These are phyloP conservation scores for Rhododendron ovatum DNA, from an alignment of 148 eudicot genomes.

Conservation along the genomic window DNA sequence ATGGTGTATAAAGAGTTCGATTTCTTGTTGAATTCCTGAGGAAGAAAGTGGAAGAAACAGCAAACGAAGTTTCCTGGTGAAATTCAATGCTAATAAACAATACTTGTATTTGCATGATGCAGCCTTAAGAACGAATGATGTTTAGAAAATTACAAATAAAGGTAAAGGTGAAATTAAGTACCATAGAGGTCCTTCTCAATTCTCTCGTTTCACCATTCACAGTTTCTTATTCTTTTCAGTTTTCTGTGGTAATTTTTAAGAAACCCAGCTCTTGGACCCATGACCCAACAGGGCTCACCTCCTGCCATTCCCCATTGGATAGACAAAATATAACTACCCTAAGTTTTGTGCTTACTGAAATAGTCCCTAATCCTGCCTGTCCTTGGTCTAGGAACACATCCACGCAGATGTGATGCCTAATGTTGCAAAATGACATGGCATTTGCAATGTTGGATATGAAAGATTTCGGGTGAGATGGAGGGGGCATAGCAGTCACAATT, in stretches of 20 bases:
- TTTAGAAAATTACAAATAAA: neutral
- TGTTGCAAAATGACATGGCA: neutral
- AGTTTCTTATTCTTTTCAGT: neutral
- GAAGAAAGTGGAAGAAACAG: conserved; percentile 11
- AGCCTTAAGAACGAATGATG: neutral
- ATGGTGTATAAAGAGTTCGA: conserved; percentile 94
- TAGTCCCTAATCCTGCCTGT: neutral
- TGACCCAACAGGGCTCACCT: neutral
- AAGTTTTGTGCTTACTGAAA: neutral
- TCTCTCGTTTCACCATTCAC: neutral
- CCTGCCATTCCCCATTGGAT: neutral
- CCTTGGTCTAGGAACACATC: neutral
- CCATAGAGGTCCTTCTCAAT: neutral
- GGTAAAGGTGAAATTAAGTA: neutral
- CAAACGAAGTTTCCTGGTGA: neutral
- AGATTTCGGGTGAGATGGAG: neutral
- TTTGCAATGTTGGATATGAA: neutral
- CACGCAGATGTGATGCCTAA: neutral
- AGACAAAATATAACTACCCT: neutral
- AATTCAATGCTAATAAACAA: neutral
- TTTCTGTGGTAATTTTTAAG: neutral
- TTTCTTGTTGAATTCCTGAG: conserved; percentile 90
- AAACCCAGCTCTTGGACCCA: neutral
- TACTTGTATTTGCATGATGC: neutral
- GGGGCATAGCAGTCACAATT: neutral